Evolutionary conservation across 164 flowering plant genomes (phyloP).

Genomic region (Stephania yunnanensis): DNA sequence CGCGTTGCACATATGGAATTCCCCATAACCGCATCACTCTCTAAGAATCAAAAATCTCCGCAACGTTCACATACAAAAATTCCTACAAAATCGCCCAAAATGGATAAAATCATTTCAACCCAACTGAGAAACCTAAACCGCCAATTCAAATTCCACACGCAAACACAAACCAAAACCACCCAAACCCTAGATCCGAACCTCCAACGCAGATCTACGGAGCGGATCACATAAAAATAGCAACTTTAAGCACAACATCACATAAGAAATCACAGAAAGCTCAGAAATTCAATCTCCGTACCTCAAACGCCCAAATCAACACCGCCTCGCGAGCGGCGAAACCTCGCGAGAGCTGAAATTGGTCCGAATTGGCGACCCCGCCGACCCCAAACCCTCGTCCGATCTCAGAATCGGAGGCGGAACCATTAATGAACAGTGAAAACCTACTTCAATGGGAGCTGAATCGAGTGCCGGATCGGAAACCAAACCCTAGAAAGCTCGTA

Average conservation of each 20-base stretch:
- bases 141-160: neutral
- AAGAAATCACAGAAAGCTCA: neutral
- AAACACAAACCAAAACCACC: neutral
- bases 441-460: neutral
- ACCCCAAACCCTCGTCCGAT: neutral
- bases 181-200: neutral
- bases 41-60: neutral
- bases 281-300: constrained; percentile 11
- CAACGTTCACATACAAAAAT: neutral
- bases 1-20: neutral
- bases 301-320: neutral
- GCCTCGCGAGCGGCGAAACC: neutral
- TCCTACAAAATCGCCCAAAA: neutral
- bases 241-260: neutral
- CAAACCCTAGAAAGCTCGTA: constrained; percentile 17
- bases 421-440: constrained; percentile 2
- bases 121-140: neutral
- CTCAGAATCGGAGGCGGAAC: constrained; percentile 3
- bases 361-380: constrained; percentile 11
- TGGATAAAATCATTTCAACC: neutral
- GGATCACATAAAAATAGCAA: neutral
- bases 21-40: neutral
- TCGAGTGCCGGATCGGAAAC: neutral
- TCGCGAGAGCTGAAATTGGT: constrained; percentile 7
- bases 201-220: constrained; percentile 16